A percentile compares a stretch with the other conserved stretches of the same genome.
Conservation (phyloP, 306 rosid genomes). For the Vigna angularis region DNA sequence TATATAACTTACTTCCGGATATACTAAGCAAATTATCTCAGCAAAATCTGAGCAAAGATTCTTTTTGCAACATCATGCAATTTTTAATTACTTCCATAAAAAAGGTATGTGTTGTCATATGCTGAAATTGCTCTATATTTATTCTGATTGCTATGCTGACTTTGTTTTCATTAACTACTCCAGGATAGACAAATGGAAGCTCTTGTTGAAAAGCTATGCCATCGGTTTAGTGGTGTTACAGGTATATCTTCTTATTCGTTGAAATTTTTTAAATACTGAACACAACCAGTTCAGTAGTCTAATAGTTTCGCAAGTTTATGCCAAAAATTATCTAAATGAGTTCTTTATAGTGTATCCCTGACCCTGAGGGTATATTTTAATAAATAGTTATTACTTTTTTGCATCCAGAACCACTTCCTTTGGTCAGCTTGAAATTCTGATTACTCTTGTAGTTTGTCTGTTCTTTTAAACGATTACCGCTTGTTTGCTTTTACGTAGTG, state of each 20-base stretch:
- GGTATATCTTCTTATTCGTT: slow-evolving; percentile 54
- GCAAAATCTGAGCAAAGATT: slow-evolving; percentile 75
- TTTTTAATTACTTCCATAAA: slow-evolving; percentile 92
- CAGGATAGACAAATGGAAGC: slow-evolving; percentile 98
- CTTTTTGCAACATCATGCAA: slow-evolving; percentile 95
- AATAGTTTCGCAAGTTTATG: slow-evolving; percentile 4
- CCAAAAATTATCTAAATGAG: slow-evolving; percentile 11
- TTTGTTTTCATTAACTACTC: slow-evolving; percentile 42
- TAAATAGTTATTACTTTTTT: background rate
- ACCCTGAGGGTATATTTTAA: background rate
- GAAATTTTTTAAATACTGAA: slow-evolving; percentile 17
- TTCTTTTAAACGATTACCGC: background rate
- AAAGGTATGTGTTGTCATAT: slow-evolving; percentile 61
- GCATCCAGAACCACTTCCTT: slow-evolving; percentile 5
- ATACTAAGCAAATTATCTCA: slow-evolving; percentile 87
- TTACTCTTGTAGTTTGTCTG: background rate
- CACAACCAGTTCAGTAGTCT: background rate
- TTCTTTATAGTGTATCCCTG: slow-evolving; percentile 2
- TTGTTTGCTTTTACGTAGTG: background rate
- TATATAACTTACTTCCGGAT: slow-evolving; percentile 96
- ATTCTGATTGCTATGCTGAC: slow-evolving; percentile 38
- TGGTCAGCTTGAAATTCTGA: slow-evolving; percentile 26
- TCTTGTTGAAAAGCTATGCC: slow-evolving; percentile 94
- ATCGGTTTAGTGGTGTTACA: slow-evolving; percentile 87
- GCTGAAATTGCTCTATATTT: slow-evolving; percentile 28